phyloP scores from a whole-genome alignment of 2,329 filamentous ascomycete genomes.

The Aaosphaeria pasadenensis region DNA sequence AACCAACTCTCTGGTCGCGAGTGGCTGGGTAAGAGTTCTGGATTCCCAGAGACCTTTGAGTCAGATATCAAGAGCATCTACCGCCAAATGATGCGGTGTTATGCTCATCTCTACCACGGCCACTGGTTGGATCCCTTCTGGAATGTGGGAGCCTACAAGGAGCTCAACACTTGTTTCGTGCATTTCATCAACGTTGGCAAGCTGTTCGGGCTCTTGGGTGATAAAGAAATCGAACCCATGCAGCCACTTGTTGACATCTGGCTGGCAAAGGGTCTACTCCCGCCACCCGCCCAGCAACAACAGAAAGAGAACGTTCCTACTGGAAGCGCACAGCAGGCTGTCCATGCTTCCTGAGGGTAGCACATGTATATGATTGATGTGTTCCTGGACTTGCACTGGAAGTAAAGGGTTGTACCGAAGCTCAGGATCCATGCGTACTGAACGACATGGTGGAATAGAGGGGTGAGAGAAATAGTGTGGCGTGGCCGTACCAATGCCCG shows the following conservation, averaged over 20 bases:
- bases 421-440: too few relatives aligned
- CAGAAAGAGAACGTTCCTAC: slow-evolving; percentile 1
- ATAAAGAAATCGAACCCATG: slow-evolving; percentile 93
- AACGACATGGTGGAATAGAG: too few relatives aligned
- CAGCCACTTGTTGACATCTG: slow-evolving; percentile 90
- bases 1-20: slow-evolving; percentile 64
- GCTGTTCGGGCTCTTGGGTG: slow-evolving; percentile 73
- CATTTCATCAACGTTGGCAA: slow-evolving; percentile 64
- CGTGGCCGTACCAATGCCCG: too few relatives aligned
- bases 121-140: slow-evolving; percentile 53
- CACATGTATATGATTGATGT: too few relatives aligned
- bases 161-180: slow-evolving; percentile 54
- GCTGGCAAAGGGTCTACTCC: slow-evolving; percentile 84
- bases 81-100: slow-evolving; percentile 55
- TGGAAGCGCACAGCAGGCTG: too few relatives aligned
- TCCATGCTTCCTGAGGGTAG: too few relatives aligned
- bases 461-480: too few relatives aligned
- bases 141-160: slow-evolving; percentile 47
- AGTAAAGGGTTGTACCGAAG: too few relatives aligned
- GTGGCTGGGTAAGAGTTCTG: slow-evolving; percentile 89
- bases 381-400: too few relatives aligned
- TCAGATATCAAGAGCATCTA: slow-evolving; percentile 75
- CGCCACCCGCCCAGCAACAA: slow-evolving; percentile 32
- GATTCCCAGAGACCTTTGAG: slow-evolving; percentile 54
- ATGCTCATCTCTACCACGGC: slow-evolving; percentile 52